Base-by-base conservation (phyloP, 2,329 filamentous ascomycete species). In the Hypoxylon sp. region DNA sequence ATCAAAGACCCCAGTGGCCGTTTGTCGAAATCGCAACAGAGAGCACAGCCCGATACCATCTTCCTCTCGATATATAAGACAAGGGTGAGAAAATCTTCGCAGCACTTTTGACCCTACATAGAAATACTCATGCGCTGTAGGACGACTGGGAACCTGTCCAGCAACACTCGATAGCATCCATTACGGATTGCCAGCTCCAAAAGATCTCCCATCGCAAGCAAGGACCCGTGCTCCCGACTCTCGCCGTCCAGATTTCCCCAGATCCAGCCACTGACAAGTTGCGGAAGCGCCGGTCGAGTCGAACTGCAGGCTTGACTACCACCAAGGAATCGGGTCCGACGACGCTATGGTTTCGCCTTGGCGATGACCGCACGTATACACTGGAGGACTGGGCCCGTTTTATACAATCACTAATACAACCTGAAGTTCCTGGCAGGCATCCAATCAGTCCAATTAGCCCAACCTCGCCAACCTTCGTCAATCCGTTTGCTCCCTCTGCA, bases 251-350 rank as follows among this genome's bases (percentile, higher is more conserved):
- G 69, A 79, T 91, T 52, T 82, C 83, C 21, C 82, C 83, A 19
- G 85, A 86, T 70, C 81, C 84, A 0, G 72, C 78, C 7, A 82
- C 84, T 39, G 88, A 91, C 70, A 90, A 88, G 75, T 81, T 89
- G 69, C 85, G 87, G 61, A 91, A 90, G 73, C 86, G 89, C 54
- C 84, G 89, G 66, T 91, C 89, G 51, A 91, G 89, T 71, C 84
- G 89, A 67, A 87, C 89, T 2, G 85, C 86, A 3, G 87, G 86
- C 2, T 80, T 91, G 21, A 85, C 84, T 8, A 77, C 81, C 6
- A 83, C 79, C 63, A 88, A 86, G 74, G 85, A 88, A 15, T 79
- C 82, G 1, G 77, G 80, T 7, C 79, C 83, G 2, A 82, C 80
- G 7, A 84, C 83, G 0, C 77, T 91, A 2, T 86, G 85, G 79